These are phyloP conservation scores for Ceratocystis ficicola DNA, from an alignment of 2,329 filamentous ascomycete genomes.

Conservation along the genomic window DNA sequence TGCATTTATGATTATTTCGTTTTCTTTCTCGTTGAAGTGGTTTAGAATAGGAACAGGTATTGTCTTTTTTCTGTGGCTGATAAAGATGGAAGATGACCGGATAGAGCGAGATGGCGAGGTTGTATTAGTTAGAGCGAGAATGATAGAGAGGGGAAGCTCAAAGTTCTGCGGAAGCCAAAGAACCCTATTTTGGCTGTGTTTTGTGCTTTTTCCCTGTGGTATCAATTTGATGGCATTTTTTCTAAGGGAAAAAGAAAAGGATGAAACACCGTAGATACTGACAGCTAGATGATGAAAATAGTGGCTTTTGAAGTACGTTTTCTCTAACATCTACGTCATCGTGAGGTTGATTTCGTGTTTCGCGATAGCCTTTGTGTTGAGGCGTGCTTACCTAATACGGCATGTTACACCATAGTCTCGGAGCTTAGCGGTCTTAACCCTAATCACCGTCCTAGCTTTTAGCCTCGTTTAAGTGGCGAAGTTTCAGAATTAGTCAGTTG, in stretches of 20 bases:
- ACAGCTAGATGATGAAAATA: too few relatives aligned
- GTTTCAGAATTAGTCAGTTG: background rate
- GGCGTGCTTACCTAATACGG: background rate
- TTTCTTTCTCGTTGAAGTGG: background rate
- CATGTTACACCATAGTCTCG: background rate
- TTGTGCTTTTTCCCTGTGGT: background rate
- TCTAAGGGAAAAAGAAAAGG: background rate
- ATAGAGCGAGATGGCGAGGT: background rate
- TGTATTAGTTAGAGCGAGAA: background rate
- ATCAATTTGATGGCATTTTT: background rate
- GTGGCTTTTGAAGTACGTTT: too few relatives aligned
- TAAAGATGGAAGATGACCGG: background rate
- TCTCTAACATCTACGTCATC: too few relatives aligned
- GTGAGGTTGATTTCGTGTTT: background rate
- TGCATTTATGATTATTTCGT: constrained; percentile 4
- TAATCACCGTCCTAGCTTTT: background rate
- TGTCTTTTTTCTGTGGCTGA: background rate
- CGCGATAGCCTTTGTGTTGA: background rate
- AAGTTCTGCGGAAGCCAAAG: background rate
- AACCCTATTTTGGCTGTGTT: background rate
- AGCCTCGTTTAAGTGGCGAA: background rate
- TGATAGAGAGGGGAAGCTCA: too few relatives aligned
- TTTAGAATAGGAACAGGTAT: constrained; percentile 3
- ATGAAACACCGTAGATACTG: too few relatives aligned
- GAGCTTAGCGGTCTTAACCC: background rate